Evolutionary conservation across 257 asterid genomes (phyloP), one percentile per base, ranked within the genome.

Genomic region (Solanum tarijense): DNA sequence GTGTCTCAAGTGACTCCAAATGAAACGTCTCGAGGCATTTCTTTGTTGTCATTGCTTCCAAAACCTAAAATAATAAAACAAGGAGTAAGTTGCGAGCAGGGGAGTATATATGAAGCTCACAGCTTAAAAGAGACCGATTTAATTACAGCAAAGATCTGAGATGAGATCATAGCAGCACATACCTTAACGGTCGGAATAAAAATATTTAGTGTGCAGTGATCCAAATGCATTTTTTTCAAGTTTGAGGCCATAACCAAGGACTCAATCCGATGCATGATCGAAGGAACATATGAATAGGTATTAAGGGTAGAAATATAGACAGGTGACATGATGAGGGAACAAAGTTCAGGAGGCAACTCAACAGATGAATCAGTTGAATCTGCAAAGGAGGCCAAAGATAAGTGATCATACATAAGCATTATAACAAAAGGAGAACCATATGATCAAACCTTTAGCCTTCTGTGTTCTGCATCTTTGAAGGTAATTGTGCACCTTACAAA

Each of bases 21-120:
- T 95, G 94, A 85, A 93, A 62, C 8, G 88, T 90, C 90, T 95
- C 98, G 84, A 91, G 97, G 93, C 98, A 95, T 52, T 92, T 90
- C 65, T 94, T 95, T 0, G 98, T 93, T 1, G 98, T 96, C 43
- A 95, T 90, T 74, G 98, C 99, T 87, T 96, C 99, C 94, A 96
- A 87, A 86, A 95, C 92, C 98, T 94, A 86, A 86, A 25, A 76
- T 66, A 38, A 18, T 65, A 39, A 78, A 83, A 84, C 9, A 32
- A 87, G 76, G 73, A 43, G 65, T 16, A 86, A 86, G 88, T 73
- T 41, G 18, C 4, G 5, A 46, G 4, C 39, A 52, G 0, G 9
- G 32, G 66, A 27, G 18, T 43, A 79, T 27, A 39, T 79, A 29
- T 27, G 12, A 16, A 43, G 66, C 9, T 9, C 27, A 71, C 25